Evolutionary conservation across 495 filamentous ascomycete genomes (phyloP).

Genomic region (Tuber borchii): DNA sequence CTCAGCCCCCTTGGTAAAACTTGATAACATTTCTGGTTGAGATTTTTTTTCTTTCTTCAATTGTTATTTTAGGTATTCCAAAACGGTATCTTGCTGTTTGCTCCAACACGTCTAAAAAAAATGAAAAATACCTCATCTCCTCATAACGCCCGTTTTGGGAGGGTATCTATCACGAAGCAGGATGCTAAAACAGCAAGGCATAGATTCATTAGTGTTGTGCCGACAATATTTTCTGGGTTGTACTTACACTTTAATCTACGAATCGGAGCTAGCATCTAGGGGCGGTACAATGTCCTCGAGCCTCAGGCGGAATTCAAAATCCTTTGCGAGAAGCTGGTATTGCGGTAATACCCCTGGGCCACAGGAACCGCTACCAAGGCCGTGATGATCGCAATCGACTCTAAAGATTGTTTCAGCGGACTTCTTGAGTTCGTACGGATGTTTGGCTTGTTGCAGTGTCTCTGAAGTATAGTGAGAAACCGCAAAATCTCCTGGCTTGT

Average conservation of each 20-base stretch:
- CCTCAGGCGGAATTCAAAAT: slow-evolving; percentile 45
- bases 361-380: slow-evolving; percentile 51
- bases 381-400: slow-evolving; percentile 55
- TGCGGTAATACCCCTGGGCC: slow-evolving; percentile 50
- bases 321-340: slow-evolving; percentile 48
- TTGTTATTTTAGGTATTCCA: neutral
- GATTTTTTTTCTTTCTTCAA: neutral
- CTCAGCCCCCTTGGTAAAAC: too few relatives aligned
- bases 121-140: too few relatives aligned
- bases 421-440: slow-evolving; percentile 56
- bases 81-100: neutral
- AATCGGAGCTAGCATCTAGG: too few relatives aligned
- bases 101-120: neutral
- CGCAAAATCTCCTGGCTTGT: slow-evolving; percentile 51
- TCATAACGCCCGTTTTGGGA: too few relatives aligned
- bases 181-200: too few relatives aligned
- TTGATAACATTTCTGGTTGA: neutral
- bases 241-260: too few relatives aligned
- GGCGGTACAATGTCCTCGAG: slow-evolving; percentile 19
- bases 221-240: too few relatives aligned
- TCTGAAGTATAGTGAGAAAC: slow-evolving; percentile 50
- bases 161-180: too few relatives aligned
- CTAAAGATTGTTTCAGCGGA: slow-evolving; percentile 53
- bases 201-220: too few relatives aligned
- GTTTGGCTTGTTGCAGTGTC: slow-evolving; percentile 53